phyloP scores from a whole-genome alignment of 345 rosid genomes.

The Eucalyptus viminalis region DNA sequence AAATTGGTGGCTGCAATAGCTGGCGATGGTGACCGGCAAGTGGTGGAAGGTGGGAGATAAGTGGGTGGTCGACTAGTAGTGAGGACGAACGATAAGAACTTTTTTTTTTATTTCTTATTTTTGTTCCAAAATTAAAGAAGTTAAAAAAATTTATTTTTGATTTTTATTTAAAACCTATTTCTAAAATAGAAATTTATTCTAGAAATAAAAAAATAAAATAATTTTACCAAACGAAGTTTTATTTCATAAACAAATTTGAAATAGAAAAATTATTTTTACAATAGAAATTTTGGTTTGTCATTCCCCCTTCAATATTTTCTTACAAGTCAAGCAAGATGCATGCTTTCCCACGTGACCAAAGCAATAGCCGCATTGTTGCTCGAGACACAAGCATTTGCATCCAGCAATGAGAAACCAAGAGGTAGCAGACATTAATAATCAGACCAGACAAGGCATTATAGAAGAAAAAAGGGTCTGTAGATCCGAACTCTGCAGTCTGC shows the following conservation, averaged over 20 bases:
- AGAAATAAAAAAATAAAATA: too few species aligned
- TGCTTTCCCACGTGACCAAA: neutral
- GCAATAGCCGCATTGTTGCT: neutral
- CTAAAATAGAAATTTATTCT: fast-evolving
- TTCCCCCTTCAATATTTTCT: too few species aligned
- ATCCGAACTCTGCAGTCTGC: neutral
- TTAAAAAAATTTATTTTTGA: too few species aligned
- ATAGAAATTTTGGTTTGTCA: too few species aligned
- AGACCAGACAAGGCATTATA: neutral
- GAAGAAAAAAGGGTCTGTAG: neutral
- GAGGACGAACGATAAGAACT: fast-evolving
- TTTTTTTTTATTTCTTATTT: too few species aligned
- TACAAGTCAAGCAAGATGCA: neutral
- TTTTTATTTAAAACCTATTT: fast-evolving
- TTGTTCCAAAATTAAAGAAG: fast-evolving
- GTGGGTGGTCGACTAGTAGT: too few species aligned
- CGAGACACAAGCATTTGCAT: neutral
- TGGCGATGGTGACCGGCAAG: fast-evolving
- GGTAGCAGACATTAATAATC: neutral
- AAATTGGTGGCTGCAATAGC: fast-evolving
- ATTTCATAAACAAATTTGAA: too few species aligned
- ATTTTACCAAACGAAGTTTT: fast-evolving
- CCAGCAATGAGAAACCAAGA: neutral
- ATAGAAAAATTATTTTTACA: too few species aligned
- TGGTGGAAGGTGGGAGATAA: too few species aligned